Percentiles rank a stretch among this genome's conserved stretches.
phyloP scores from a whole-genome alignment of 164 flowering plant species.

The Tinospora cordifolia region DNA sequence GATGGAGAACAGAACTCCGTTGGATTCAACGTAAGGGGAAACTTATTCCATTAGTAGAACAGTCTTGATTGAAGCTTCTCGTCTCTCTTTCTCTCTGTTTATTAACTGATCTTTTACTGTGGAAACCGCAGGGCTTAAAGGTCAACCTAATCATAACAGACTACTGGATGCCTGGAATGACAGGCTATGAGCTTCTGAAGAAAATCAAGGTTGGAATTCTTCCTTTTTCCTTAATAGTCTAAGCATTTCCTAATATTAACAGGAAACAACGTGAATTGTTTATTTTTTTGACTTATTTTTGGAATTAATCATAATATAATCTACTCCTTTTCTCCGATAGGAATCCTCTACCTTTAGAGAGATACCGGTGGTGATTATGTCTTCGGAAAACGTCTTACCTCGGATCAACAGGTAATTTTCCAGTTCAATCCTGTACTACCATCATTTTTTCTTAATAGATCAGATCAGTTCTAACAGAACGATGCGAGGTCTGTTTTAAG shows the following conservation, averaged over 20 bases:
- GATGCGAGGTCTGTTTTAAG: too few species aligned
- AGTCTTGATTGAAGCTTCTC: not conserved
- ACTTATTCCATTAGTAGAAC: not conserved
- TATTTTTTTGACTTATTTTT: too few species aligned
- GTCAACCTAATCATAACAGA: constrained; percentile 87
- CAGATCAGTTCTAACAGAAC: too few species aligned
- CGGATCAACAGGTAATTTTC: constrained; percentile 59
- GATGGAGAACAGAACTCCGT: constrained; percentile 43
- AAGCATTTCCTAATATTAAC: not conserved
- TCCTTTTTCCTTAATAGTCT: not conserved
- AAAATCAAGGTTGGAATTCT: constrained; percentile 57
- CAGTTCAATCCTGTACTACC: not conserved
- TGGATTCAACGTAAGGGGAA: constrained; percentile 36
- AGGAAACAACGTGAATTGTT: too few species aligned
- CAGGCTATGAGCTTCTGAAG: constrained; percentile 85
- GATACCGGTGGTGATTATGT: constrained; percentile 75
- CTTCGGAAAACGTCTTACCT: constrained; percentile 70
- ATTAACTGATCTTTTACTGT: not conserved
- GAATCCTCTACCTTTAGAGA: constrained; percentile 58
- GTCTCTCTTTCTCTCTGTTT: not conserved
- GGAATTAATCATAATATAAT: not conserved
- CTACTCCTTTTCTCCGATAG: constrained; percentile 25
- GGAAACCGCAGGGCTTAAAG: constrained; percentile 37
- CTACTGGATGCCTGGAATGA: constrained; percentile 98
- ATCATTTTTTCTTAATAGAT: too few species aligned